Evolutionary conservation across 108 stramenopile genomes (phyloP).

Genomic region (Fistulifera pelliculosa): DNA sequence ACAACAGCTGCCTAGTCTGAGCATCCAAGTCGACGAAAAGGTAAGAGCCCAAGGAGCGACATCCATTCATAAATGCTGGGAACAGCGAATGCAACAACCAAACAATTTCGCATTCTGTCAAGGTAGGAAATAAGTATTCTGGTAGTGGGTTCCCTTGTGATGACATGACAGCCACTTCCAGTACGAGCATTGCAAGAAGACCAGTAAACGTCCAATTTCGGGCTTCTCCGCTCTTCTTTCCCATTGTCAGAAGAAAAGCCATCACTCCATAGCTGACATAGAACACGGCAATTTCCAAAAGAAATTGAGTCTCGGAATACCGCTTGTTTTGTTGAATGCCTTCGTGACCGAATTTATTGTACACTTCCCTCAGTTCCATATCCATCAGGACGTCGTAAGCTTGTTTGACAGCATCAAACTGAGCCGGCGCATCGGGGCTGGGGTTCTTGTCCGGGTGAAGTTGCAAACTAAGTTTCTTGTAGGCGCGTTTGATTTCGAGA

Average conservation of each 20-base stretch:
- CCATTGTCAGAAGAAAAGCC: constrained; percentile 90
- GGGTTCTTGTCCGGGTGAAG: constrained; percentile 98
- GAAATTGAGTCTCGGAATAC: constrained; percentile 75
- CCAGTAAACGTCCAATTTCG: constrained; percentile 92
- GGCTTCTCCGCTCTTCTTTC: constrained; percentile 76
- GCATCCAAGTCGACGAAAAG: constrained; percentile 92
- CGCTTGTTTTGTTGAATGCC: constrained; percentile 81
- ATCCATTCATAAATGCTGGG: constrained; percentile 97
- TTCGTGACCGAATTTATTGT: constrained; percentile 95
- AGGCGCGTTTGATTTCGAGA: constrained; percentile 93
- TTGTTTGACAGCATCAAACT: constrained; percentile 86
- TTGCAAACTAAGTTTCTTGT: constrained; percentile 87
- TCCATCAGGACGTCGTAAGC: constrained; percentile 95
- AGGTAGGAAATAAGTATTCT: constrained; percentile 78
- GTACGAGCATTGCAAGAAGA: constrained; percentile 85
- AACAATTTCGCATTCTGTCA: constrained; percentile 87
- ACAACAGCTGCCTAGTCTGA: constrained; percentile 75
- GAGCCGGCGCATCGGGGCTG: constrained; percentile 78
- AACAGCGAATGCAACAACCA: constrained; percentile 90
- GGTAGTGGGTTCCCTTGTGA: constrained; percentile 79
- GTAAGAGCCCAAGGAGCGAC: constrained; percentile 86
- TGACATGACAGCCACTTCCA: constrained; percentile 88
- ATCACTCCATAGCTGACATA: constrained; percentile 93
- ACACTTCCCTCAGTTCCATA: constrained; percentile 88
- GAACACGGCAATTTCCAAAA: constrained; percentile 85